Percentiles rank a stretch among this genome's conserved stretches.
Conservation (phyloP, 108 stramenopile genomes). For the Cyclostephanos tholiformis region DNA sequence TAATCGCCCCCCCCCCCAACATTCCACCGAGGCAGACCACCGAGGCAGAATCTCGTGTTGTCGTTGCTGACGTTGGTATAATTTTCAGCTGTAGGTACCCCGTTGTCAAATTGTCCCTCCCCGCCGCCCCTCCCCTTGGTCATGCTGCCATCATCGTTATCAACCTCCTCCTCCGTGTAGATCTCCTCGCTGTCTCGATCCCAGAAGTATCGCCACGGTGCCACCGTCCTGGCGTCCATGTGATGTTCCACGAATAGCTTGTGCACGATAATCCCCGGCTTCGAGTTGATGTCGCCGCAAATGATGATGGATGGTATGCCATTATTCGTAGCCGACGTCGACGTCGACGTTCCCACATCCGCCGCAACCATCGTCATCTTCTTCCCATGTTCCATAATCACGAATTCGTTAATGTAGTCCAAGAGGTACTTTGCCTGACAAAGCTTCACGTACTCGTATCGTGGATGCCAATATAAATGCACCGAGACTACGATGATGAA, state of each 20-base stretch:
- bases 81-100: no score
- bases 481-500: slow-evolving; percentile 61
- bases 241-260: slow-evolving; percentile 56
- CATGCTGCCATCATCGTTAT: not conserved
- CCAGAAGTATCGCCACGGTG: slow-evolving; percentile 71
- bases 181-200: slow-evolving; percentile 32
- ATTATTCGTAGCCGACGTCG: not conserved
- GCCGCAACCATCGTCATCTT: not conserved
- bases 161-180: slow-evolving; percentile 23
- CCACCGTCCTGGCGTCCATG: slow-evolving; percentile 73
- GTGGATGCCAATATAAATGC: slow-evolving; percentile 89
- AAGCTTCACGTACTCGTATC: slow-evolving; percentile 81
- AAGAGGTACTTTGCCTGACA: slow-evolving; percentile 64
- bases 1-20: no score
- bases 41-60: no score
- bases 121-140: not conserved
- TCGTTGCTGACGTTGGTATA: no score
- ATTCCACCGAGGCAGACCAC: no score
- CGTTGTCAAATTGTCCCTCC: no score
- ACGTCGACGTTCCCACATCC: not conserved
- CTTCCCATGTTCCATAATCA: not conserved
- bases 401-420: slow-evolving; percentile 60
- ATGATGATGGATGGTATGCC: slow-evolving; percentile 49
- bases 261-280: slow-evolving; percentile 69
- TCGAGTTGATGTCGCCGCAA: slow-evolving; percentile 85